A percentile compares a stretch with the other conserved stretches of the same genome.
These are phyloP conservation scores for Termitomyces sp. DNA, from an alignment of 768 basidiomycete species.

Conservation along the genomic window DNA sequence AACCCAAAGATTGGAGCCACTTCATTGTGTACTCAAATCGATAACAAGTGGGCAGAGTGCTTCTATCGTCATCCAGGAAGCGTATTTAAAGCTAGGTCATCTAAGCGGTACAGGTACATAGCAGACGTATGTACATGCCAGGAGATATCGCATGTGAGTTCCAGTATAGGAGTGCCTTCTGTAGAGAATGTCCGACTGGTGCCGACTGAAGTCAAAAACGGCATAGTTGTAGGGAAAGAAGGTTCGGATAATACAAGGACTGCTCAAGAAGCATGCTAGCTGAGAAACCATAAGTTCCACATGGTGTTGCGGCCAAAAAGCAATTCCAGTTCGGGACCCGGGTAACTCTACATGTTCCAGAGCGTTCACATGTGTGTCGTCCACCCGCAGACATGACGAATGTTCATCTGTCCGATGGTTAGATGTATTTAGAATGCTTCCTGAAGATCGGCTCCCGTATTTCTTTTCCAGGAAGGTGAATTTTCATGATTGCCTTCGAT, in stretches of 20 bases:
- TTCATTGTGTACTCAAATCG: constrained; percentile 21
- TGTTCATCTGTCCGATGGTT: neutral
- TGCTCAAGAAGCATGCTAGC: neutral
- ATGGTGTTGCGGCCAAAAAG: neutral
- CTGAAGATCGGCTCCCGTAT: neutral
- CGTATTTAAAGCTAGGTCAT: constrained; percentile 3
- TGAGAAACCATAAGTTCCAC: neutral
- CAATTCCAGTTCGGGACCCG: neutral
- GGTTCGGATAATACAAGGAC: neutral
- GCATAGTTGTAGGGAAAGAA: neutral
- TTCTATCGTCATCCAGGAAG: neutral
- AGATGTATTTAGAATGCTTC: neutral
- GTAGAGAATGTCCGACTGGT: neutral
- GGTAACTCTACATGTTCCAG: neutral
- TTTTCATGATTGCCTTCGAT: no score
- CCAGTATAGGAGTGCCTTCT: constrained; percentile 6
- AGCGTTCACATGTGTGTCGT: neutral
- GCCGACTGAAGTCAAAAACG: neutral
- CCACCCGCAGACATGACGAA: neutral
- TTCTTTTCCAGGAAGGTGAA: neutral
- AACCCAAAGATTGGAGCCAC: constrained; percentile 26
- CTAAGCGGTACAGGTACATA: constrained; percentile 1
- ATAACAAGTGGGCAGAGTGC: neutral
- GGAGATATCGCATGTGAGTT: constrained; percentile 13
- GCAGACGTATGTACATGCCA: constrained; percentile 5